Conservation (phyloP, 129 eudicot genomes). For the Lactuca saligna region DNA sequence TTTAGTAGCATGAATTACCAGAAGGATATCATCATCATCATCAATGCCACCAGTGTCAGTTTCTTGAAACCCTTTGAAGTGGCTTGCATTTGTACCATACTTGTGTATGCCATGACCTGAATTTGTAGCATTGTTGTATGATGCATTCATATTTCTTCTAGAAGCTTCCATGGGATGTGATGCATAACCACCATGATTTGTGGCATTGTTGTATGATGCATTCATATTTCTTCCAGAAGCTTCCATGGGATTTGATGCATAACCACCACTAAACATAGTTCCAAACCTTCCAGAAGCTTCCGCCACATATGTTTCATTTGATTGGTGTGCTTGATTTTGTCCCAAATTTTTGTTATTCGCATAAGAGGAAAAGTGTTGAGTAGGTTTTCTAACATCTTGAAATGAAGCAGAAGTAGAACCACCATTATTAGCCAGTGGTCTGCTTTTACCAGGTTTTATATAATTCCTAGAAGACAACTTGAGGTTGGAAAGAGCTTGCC, state of each 20-base stretch:
- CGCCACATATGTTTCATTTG: slow-evolving; percentile 36
- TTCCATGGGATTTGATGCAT: slow-evolving; percentile 28
- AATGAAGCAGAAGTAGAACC: slow-evolving; percentile 21
- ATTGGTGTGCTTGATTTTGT: slow-evolving; percentile 30
- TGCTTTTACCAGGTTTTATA: slow-evolving; percentile 71
- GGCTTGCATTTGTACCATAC: slow-evolving; percentile 18
- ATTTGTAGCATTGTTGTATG: slow-evolving; percentile 24
- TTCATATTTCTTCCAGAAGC: slow-evolving; percentile 37
- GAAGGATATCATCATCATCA: slow-evolving; percentile 88
- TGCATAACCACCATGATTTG: slow-evolving; percentile 20
- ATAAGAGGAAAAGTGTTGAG: slow-evolving; percentile 37
- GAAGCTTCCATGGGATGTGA: slow-evolving; percentile 33
- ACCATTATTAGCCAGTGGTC: slow-evolving; percentile 43
- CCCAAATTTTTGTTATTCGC: slow-evolving; percentile 26
- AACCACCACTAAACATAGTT: slow-evolving; percentile 34
- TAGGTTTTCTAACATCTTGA: slow-evolving; percentile 40
- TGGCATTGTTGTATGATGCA: background rate
- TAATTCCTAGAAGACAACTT: slow-evolving; percentile 66
- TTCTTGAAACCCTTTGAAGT: slow-evolving; percentile 24
- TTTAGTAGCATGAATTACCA: slow-evolving; percentile 45
- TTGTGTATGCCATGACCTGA: slow-evolving; percentile 16
- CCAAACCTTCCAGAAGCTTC: slow-evolving; percentile 35
- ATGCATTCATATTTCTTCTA: slow-evolving; percentile 32
- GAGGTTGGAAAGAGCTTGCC: slow-evolving; percentile 72
- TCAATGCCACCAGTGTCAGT: slow-evolving; percentile 44